A percentile compares a stretch with the other conserved stretches of the same genome.
Conservation (phyloP, 441 rosid genomes). For the Jatropha podagrica region DNA sequence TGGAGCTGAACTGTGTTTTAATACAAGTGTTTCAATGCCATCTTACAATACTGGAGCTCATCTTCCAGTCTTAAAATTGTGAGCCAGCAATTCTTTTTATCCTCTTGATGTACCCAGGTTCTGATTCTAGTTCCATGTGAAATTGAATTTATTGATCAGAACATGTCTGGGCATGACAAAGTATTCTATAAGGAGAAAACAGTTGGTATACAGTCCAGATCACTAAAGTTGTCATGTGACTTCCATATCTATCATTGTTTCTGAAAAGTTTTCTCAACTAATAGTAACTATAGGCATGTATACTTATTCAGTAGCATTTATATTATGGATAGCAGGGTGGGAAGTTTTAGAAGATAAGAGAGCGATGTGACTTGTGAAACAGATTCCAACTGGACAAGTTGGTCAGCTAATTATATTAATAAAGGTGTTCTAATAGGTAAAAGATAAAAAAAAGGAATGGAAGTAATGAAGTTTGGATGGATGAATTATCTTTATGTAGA, state of each 20-base stretch:
- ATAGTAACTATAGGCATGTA: not conserved
- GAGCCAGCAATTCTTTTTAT: not conserved
- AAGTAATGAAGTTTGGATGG: constrained; percentile 2
- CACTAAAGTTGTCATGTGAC: too few relatives aligned
- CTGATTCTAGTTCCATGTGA: not conserved
- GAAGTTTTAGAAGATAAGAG: not conserved
- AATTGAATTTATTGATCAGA: not conserved
- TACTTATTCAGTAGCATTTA: not conserved
- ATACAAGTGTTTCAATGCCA: constrained; percentile 4
- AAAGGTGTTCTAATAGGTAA: too few relatives aligned
- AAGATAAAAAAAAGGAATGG: not conserved
- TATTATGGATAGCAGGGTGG: not conserved
- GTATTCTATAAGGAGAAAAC: not conserved
- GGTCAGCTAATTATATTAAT: not conserved
- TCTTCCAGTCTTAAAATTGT: not conserved
- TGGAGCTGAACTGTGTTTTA: constrained; percentile 2
- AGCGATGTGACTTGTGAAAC: not conserved
- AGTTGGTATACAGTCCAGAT: not conserved
- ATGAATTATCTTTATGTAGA: not conserved
- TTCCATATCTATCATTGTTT: not conserved
- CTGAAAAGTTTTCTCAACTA: not conserved
- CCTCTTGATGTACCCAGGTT: not conserved
- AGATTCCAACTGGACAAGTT: not conserved
- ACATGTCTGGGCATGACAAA: not conserved
- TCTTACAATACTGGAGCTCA: not conserved